Evolutionary conservation across 192 early-diverging fungal species (phyloP).

Genomic region (Coemansia sp.): DNA sequence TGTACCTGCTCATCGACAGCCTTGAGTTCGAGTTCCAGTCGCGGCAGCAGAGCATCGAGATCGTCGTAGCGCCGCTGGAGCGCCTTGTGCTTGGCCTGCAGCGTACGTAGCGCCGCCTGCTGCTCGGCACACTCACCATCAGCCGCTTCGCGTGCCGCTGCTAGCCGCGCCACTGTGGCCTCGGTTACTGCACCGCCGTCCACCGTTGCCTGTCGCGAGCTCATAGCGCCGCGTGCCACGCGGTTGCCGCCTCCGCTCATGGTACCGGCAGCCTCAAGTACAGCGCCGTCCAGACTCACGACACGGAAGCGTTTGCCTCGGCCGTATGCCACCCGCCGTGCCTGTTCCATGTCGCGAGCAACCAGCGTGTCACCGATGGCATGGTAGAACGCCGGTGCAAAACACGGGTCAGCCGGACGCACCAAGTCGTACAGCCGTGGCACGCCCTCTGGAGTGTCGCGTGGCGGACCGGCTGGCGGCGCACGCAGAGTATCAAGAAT

Average conservation of each 20-base stretch:
- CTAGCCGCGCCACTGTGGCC: slow-evolving; percentile 57
- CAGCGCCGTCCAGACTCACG: slow-evolving; percentile 87
- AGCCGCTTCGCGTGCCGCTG: slow-evolving; percentile 57
- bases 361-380: slow-evolving; percentile 86
- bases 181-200: slow-evolving; percentile 58
- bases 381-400: slow-evolving; percentile 82
- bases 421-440: slow-evolving; percentile 91
- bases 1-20: slow-evolving; percentile 62
- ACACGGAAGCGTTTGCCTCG: slow-evolving; percentile 72
- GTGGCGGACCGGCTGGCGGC: slow-evolving; percentile 47
- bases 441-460: slow-evolving; percentile 71
- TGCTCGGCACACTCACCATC: slow-evolving; percentile 58
- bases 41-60: slow-evolving; percentile 62
- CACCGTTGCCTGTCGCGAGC: slow-evolving; percentile 59
- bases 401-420: slow-evolving; percentile 67
- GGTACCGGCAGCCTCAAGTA: slow-evolving; percentile 89
- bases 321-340: slow-evolving; percentile 88
- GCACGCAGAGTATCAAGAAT: slow-evolving; percentile 73
- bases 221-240: slow-evolving; percentile 83
- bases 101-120: slow-evolving; percentile 24
- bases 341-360: slow-evolving; percentile 75
- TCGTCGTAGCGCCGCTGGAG: slow-evolving; percentile 56
- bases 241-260: slow-evolving; percentile 89
- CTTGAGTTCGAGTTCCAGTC: slow-evolving; percentile 71
- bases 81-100: slow-evolving; percentile 33